Conservation (phyloP, 2,329 filamentous ascomycete species). For the Trematosphaeria pertusa region DNA sequence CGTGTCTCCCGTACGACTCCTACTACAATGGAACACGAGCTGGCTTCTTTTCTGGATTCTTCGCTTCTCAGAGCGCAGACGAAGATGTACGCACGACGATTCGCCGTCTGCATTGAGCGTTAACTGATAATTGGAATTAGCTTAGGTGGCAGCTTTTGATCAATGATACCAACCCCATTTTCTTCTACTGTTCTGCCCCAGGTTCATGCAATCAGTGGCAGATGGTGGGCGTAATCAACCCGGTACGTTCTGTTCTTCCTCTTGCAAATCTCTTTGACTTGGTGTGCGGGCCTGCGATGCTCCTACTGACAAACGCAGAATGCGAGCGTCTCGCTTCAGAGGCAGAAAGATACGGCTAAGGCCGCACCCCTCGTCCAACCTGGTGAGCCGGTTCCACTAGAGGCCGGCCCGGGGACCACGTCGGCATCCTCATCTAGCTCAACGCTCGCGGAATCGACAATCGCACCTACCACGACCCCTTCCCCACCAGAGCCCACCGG, state of each 20-base stretch:
- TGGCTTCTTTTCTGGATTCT: conserved; percentile 22
- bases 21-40: conserved; percentile 3
- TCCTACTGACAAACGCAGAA: conserved; percentile 7
- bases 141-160: conserved; percentile 19
- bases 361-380: conserved; percentile 23
- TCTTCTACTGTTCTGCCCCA: conserved; percentile 56
- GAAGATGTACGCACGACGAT: background rate
- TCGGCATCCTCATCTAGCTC: conserved; percentile 1
- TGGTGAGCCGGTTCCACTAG: conserved; percentile 19
- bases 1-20: conserved; percentile 38
- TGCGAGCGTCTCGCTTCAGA: conserved; percentile 10
- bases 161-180: conserved; percentile 27
- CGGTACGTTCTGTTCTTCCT: too few relatives aligned
- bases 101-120: conserved; percentile 36
- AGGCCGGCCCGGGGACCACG: conserved; percentile 2
- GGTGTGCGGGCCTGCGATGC: too few relatives aligned
- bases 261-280: too few relatives aligned
- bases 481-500: background rate
- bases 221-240: conserved; percentile 80
- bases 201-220: conserved; percentile 67
- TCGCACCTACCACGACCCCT: too few relatives aligned
- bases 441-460: background rate
- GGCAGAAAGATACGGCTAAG: conserved; percentile 13
- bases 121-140: conserved; percentile 7
- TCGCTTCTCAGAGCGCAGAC: conserved; percentile 2